Evolutionary conservation across 2,329 filamentous ascomycete genomes (phyloP), one percentile per base, ranked within the genome.

Genomic region (Lasiodiplodia sp.): DNA sequence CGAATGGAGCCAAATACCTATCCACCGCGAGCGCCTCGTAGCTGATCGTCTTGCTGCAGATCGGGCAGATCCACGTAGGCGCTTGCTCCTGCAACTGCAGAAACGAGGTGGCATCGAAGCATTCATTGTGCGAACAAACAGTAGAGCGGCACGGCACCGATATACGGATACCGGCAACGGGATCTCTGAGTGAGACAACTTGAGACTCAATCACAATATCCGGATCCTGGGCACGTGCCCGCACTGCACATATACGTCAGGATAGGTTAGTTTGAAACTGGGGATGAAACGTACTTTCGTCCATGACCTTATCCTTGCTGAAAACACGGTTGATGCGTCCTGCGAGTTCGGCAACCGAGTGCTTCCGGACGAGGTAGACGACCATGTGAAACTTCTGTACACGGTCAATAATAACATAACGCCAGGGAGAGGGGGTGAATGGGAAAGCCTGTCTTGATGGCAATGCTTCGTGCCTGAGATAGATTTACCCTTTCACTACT

Each of bases 21-120:
- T 99, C 96, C 37, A 98, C 89, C 12, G 93, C 93, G 28, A 99
- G 82, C 58, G 88, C 89, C 63, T 95, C 91, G 78, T 93, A 99
- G 0, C 90, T 88, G 1, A 94, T 90, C 0, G 88, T 81, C 75
- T 94, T 96, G 79, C 91, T 95, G 83, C 96, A 99, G 25, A 97
- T 91, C 0, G 96, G 96, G 75, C 96, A 99, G n/a, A 89, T 86
- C 96, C 96, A 99, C 21, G 96, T 96, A 0, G 96, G 96, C 0
- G 93, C 95, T 82, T 99, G 96, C 78, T 98, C 94, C 78, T 98
- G 95, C 34, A 99, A 82, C 74, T 97, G 93, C 23, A 99, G 85
- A 77, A 97, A 99, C 2, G 93, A 96, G 3, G 89, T 91, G 3
- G 92, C 95, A 78, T 99, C 96, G 73, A 98, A 99, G 78, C 96